Percentiles rank a stretch among this genome's conserved stretches.
These are phyloP conservation scores for Eimeria brunetti DNA, from an alignment of 169 alveolate species.

Conservation along the genomic window DNA sequence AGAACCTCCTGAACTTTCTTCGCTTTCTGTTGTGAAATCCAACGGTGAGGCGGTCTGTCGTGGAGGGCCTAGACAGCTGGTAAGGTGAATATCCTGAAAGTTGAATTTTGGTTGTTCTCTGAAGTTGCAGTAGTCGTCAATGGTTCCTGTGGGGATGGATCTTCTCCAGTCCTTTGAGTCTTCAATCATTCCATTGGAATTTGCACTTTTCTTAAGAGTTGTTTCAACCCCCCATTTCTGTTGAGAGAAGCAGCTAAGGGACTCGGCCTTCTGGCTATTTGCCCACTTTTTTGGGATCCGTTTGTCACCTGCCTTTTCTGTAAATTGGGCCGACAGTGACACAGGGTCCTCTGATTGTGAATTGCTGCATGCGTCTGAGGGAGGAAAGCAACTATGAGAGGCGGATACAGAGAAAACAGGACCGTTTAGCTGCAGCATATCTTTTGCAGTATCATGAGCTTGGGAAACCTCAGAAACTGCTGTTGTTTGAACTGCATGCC, in stretches of 20 bases:
- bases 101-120: background rate
- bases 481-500: background rate
- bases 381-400: constrained; percentile 6
- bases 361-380: background rate
- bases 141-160: background rate
- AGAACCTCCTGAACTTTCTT: background rate
- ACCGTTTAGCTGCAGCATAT: background rate
- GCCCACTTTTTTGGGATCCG: background rate
- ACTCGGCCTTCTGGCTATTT: background rate
- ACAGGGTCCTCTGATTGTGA: background rate
- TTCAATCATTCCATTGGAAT: background rate
- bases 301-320: background rate
- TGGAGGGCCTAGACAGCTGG: background rate
- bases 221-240: background rate
- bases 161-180: background rate
- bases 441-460: background rate
- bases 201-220: background rate
- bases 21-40: background rate
- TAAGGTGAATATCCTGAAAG: background rate
- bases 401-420: constrained; percentile 20
- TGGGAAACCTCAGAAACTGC: background rate
- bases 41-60: background rate
- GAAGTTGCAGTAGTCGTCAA: background rate
- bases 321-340: background rate
- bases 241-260: background rate